Conservation (phyloP, 768 basidiomycete genomes). For the Suillus alpinus region DNA sequence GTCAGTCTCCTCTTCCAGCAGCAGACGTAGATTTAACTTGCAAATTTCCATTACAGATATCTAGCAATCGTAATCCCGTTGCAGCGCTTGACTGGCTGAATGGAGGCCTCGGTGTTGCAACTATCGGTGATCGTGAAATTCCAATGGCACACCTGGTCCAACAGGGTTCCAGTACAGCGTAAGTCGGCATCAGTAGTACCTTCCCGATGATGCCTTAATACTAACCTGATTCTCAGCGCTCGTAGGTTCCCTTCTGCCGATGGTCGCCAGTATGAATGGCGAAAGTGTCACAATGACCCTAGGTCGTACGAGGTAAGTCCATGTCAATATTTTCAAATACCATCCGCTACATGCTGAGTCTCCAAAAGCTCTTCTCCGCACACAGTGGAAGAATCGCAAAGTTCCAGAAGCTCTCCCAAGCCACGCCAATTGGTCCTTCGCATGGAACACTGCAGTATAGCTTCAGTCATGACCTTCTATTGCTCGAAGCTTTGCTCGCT, state of each 20-base stretch:
- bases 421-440: constrained; percentile 60
- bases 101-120: constrained; percentile 39
- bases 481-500: constrained; percentile 63
- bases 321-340: not conserved
- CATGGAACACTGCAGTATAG: constrained; percentile 63
- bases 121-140: constrained; percentile 50
- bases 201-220: constrained; percentile 10
- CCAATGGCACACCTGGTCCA: constrained; percentile 65
- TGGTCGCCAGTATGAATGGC: constrained; percentile 65
- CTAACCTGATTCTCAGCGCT: constrained; percentile 39
- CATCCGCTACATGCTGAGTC: not conserved
- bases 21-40: constrained; percentile 35
- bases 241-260: constrained; percentile 58
- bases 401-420: constrained; percentile 52
- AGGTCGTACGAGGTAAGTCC: constrained; percentile 60
- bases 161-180: constrained; percentile 51
- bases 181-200: constrained; percentile 16
- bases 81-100: constrained; percentile 48
- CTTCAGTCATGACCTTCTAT: constrained; percentile 57
- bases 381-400: constrained; percentile 52
- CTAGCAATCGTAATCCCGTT: constrained; percentile 48
- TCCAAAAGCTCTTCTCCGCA: constrained; percentile 33
- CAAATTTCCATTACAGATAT: constrained; percentile 35
- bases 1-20: constrained; percentile 13
- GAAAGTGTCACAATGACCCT: constrained; percentile 44